These are phyloP conservation scores for Chaetomium strumarium DNA, from an alignment of 2,329 filamentous ascomycete species.

Conservation along the genomic window DNA sequence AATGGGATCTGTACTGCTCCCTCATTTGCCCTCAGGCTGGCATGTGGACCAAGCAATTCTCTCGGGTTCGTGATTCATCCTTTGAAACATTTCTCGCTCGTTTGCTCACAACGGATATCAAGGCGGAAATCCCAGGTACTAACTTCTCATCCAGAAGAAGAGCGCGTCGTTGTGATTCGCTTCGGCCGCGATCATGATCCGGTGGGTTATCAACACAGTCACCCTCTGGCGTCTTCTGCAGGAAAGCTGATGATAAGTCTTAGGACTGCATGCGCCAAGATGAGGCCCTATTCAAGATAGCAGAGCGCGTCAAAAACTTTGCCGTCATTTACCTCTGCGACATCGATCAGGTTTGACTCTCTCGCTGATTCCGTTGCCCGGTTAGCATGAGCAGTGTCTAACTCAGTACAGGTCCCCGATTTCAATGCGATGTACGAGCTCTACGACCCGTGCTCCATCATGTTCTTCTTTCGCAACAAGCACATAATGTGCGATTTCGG, in stretches of 20 bases:
- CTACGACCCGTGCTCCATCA: slow-evolving; percentile 78
- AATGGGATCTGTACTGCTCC: slow-evolving; percentile 82
- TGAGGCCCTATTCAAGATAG: slow-evolving; percentile 90
- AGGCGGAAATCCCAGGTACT: slow-evolving; percentile 1
- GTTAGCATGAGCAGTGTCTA: background rate
- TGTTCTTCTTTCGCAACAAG: slow-evolving; percentile 98
- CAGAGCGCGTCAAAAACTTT: slow-evolving; percentile 90
- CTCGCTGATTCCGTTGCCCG: background rate
- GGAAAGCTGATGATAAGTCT: background rate
- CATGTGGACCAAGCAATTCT: slow-evolving; percentile 97
- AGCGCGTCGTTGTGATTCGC: slow-evolving; percentile 86
- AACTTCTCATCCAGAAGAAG: slow-evolving; percentile 57
- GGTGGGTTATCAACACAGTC: slow-evolving; percentile 28
- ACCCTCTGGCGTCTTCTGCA: too few relatives aligned
- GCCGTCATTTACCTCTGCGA: slow-evolving; percentile 70
- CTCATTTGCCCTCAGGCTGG: slow-evolving; percentile 88
- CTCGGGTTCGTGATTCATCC: slow-evolving; percentile 27
- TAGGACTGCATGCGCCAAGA: slow-evolving; percentile 65
- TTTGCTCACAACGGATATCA: slow-evolving; percentile 22
- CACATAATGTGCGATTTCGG: slow-evolving; percentile 99
- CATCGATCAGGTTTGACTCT: slow-evolving; percentile 17
- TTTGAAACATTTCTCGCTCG: background rate
- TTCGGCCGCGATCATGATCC: slow-evolving; percentile 84
- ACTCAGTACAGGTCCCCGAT: slow-evolving; percentile 20
- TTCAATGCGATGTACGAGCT: slow-evolving; percentile 70